These are phyloP conservation scores for Zygoascus flipseniorum DNA, from an alignment of 805 yeast species.

Conservation along the genomic window DNA sequence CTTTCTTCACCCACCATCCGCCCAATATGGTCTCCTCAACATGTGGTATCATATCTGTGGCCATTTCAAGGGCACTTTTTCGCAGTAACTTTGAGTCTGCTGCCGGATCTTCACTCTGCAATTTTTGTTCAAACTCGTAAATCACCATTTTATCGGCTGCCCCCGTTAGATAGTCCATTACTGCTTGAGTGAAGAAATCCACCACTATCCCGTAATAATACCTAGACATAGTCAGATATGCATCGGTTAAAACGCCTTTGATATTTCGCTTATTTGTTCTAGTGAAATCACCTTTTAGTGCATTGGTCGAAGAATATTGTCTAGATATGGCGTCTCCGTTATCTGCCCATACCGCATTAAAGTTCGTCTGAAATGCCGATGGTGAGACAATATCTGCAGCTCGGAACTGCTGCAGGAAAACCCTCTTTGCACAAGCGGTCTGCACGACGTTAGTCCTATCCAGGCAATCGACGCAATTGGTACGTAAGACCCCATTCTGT, in stretches of 20 bases:
- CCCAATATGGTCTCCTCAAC: slow-evolving; percentile 23
- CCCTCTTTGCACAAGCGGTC: slow-evolving; percentile 29
- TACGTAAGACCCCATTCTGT: slow-evolving; percentile 49
- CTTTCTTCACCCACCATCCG: slow-evolving; percentile 30
- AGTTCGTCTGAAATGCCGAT: slow-evolving; percentile 18
- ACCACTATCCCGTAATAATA: slow-evolving; percentile 37
- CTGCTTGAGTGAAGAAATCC: slow-evolving; percentile 38
- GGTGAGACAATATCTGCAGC: slow-evolving; percentile 5
- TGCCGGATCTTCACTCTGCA: slow-evolving; percentile 22
- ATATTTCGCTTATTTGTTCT: slow-evolving; percentile 36
- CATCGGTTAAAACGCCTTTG: slow-evolving; percentile 37
- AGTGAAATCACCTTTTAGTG: slow-evolving; percentile 42
- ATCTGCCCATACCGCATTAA: slow-evolving; percentile 50
- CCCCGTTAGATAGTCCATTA: slow-evolving; percentile 36
- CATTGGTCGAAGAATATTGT: slow-evolving; percentile 53
- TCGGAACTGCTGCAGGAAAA: slow-evolving; percentile 22
- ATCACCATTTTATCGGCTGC: slow-evolving; percentile 29
- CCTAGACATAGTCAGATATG: slow-evolving; percentile 34
- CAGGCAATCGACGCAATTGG: slow-evolving; percentile 57
- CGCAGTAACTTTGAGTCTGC: slow-evolving; percentile 23
- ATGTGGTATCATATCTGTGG: slow-evolving; percentile 17
- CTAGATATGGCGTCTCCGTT: slow-evolving; percentile 60
- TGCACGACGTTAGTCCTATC: slow-evolving; percentile 50
- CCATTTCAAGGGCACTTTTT: slow-evolving; percentile 20
- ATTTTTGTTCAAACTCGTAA: slow-evolving; percentile 34